A percentile compares a stretch with the other conserved stretches of the same genome.
phyloP scores from a whole-genome alignment of 495 filamentous ascomycete species.

The Pseudevernia furfuracea region DNA sequence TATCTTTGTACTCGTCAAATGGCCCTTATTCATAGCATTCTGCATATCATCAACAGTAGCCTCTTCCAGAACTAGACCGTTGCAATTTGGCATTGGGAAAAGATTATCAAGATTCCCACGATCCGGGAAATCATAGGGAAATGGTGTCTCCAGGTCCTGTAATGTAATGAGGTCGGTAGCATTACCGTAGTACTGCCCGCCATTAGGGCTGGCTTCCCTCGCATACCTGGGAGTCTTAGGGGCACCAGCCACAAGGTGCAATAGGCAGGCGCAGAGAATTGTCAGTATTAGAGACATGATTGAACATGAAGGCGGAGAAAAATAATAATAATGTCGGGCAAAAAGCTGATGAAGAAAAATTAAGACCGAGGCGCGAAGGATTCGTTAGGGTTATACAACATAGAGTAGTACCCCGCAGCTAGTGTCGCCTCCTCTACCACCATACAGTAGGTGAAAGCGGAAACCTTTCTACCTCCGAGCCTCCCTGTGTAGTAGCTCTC shows the following conservation, averaged over 20 bases:
- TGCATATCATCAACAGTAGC: slow-evolving; percentile 52
- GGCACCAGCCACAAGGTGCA: neutral
- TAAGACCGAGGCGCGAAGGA: neutral
- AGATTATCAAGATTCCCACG: slow-evolving; percentile 46
- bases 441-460: no score
- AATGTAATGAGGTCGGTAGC: neutral
- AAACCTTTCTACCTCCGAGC: no score
- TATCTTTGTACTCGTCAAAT: slow-evolving; percentile 43
- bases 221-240: neutral
- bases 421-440: no score
- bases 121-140: slow-evolving; percentile 4
- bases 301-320: neutral
- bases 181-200: no score
- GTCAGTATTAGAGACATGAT: neutral
- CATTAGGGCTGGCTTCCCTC: neutral
- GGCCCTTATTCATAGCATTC: slow-evolving; percentile 33
- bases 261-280: neutral
- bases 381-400: no score
- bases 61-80: slow-evolving; percentile 56
- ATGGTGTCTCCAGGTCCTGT: neutral
- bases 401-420: no score
- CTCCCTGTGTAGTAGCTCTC: no score
- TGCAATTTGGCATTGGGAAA: slow-evolving; percentile 54
- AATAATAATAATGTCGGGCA: no score
- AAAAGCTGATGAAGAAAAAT: neutral